Evolutionary conservation across 2,329 filamentous ascomycete species (phyloP), one percentile per base, ranked within the genome.

Genomic region (Colletotrichum brevisporum): DNA sequence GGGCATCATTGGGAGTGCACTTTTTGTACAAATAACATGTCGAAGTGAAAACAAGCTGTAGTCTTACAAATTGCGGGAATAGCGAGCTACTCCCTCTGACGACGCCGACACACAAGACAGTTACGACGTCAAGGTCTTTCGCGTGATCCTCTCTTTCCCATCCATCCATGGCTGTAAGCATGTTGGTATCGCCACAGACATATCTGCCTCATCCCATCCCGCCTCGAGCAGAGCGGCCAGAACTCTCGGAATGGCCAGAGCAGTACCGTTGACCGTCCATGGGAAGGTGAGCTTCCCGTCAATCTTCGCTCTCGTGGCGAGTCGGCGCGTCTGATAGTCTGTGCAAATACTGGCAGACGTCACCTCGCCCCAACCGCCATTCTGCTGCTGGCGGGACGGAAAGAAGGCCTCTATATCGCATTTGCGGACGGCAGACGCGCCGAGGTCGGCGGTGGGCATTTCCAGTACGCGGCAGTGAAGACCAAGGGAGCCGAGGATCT

Each of bases 351-450:
- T 97, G 0, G 94, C 91, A 51, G 92, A 95, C 0, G 95, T 97
- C 60, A 99, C 91, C 81, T 99, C 96, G 54, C 96, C 96, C 92
- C 95, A 99, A 36, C 94, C 94, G 12, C 88, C 85, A 73, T 91
- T 87, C 59, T 75, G 86, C 27, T 85, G 84, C 58, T 83, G 84
- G 5, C 95, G 88, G 48, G 93, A 95, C 0, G 96, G 96, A 83
- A 99, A 98, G 81, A 92, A 95, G 3, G 93, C 94, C 78, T 99
- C 96, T 63, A 99, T 97, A 78, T 99, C 96, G 72, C 92, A 88
- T 80, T 99, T 99, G 71, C 95, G 88, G 24, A 85, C 87, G 13
- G 96, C 96, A 31, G 92, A 95, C 8, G 96, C 95, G 72, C 96
- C 96, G 1, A 99, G 90, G 79, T 99, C 96, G 0, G 88, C 84